Base-by-base conservation (phyloP, 192 early-diverging fungal genomes). In the Umbelopsis vinacea region DNA sequence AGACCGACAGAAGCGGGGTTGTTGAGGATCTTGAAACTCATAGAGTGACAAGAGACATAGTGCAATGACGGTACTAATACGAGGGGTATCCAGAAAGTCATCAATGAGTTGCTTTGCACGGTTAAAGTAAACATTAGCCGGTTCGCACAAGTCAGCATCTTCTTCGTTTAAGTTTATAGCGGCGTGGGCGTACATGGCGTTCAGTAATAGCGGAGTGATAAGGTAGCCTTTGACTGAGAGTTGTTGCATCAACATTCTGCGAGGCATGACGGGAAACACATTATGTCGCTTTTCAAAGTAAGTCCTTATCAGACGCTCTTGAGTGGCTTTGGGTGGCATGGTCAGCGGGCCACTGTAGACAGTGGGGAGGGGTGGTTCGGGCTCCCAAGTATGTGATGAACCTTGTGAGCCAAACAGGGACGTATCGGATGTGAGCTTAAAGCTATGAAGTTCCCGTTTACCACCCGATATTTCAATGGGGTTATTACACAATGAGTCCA, bases 101-200 rank as follows among this genome's bases (percentile, higher is more conserved):
- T 75, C 78, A 17, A 79, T 37, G 4, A 75, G 52, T 0, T 29
- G 35, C 46, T 75, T 74, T n/a, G 78, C 73, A 37, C 73, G 78
- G 15, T 75, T 52, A 63, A 71, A 79, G 53, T 67, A 79, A 5
- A 63, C 66, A 46, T 75, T 66, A 5, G 69, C 43, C 1, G 60
- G 45, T n/a, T 48, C n/a, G 3, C 33, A 24, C 7, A 33, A 35
- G 12, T 71, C 60, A 12, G 50, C 38, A 26, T 69, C 37, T 29
- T 60, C 21, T 37, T 72, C 71, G 29, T 46, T 43, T n/a, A 60
- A 35, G 45, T 47, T 47, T 11, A 68, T 53, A 11, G 79, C 66
- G 4, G 69, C 79, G 53, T 81, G 76, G 2, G 79, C 79, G 38
- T 71, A 81, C 53, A 81, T 69, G 14, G 67, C 54, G n/a, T 67